Evolutionary conservation across 1,139 yeast genomes (phyloP).

Genomic region (Geotrichum cucujoidarum): DNA sequence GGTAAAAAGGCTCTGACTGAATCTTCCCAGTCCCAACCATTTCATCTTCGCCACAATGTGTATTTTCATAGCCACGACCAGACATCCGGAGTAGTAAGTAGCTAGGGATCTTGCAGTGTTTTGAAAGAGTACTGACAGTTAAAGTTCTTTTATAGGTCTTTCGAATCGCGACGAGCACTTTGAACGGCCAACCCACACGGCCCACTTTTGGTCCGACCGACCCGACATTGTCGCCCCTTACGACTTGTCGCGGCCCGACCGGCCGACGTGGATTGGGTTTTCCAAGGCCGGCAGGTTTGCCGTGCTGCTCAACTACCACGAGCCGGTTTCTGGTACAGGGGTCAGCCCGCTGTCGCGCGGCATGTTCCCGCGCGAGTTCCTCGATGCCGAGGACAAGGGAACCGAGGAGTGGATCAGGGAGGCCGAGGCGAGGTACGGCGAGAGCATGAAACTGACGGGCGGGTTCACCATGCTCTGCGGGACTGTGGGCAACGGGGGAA

Average conservation of each 20-base stretch:
- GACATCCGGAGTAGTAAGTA: constrained; percentile 49
- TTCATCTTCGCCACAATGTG: constrained; percentile 47
- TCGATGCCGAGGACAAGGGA: constrained; percentile 37
- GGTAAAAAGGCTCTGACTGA: no score
- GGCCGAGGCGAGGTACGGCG: constrained; percentile 20
- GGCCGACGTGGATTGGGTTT: constrained; percentile 90
- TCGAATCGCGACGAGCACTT: constrained; percentile 85
- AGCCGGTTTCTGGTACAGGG: no score
- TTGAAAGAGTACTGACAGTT: no score
- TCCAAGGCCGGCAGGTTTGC: constrained; percentile 58
- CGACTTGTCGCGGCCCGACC: constrained; percentile 67
- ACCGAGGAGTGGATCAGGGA: constrained; percentile 45
- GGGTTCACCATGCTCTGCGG: constrained; percentile 81
- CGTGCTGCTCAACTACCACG: constrained; percentile 65
- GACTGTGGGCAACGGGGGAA: constrained; percentile 30
- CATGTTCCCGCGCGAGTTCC: constrained; percentile 54
- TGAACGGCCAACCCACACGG: constrained; percentile 62
- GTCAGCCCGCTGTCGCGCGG: constrained; percentile 48
- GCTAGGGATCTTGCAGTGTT: no score
- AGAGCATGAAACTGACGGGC: constrained; percentile 50
- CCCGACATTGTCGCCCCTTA: constrained; percentile 56
- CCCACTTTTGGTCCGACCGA: constrained; percentile 44
- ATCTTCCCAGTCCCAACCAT: no score
- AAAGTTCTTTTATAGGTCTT: constrained; percentile 29
- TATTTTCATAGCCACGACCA: constrained; percentile 54